These are phyloP conservation scores for Penicillium sp. DNA, from an alignment of 2,329 filamentous ascomycete species.

Conservation along the genomic window DNA sequence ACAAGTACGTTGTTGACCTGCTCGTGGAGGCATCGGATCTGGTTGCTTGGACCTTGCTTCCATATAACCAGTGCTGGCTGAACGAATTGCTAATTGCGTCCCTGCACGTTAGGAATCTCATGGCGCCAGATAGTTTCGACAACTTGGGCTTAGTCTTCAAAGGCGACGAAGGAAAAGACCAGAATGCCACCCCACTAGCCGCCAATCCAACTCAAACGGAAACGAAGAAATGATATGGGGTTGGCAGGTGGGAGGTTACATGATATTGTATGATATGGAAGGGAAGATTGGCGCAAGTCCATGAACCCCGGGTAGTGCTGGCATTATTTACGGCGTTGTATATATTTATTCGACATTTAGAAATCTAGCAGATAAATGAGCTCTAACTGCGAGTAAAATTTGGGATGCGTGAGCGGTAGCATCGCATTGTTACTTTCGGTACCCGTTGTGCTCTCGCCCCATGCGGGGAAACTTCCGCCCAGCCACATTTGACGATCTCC, in stretches of 20 bases:
- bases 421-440: too few relatives aligned
- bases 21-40: neutral
- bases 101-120: slow-evolving; percentile 69
- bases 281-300: slow-evolving; percentile 2
- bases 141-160: slow-evolving; percentile 79
- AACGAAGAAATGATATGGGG: slow-evolving; percentile 11
- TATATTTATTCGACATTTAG: slow-evolving; percentile 16
- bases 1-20: slow-evolving; percentile 64
- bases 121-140: slow-evolving; percentile 93
- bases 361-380: neutral
- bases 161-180: slow-evolving; percentile 28
- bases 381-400: neutral
- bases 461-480: slow-evolving; percentile 26
- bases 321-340: slow-evolving; percentile 23
- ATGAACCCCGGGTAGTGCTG: slow-evolving; percentile 7
- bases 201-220: slow-evolving; percentile 3
- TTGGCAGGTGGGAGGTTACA: slow-evolving; percentile 10
- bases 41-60: neutral
- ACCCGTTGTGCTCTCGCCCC: slow-evolving; percentile 4
- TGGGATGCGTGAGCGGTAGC: neutral
- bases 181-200: neutral
- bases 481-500: slow-evolving; percentile 19
- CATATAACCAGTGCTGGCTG: too few relatives aligned
- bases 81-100: slow-evolving; percentile 5
- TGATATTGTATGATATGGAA: slow-evolving; percentile 19